Evolutionary conservation across 345 rosid species (phyloP).

Genomic region (Eucalyptus leucophloia): DNA sequence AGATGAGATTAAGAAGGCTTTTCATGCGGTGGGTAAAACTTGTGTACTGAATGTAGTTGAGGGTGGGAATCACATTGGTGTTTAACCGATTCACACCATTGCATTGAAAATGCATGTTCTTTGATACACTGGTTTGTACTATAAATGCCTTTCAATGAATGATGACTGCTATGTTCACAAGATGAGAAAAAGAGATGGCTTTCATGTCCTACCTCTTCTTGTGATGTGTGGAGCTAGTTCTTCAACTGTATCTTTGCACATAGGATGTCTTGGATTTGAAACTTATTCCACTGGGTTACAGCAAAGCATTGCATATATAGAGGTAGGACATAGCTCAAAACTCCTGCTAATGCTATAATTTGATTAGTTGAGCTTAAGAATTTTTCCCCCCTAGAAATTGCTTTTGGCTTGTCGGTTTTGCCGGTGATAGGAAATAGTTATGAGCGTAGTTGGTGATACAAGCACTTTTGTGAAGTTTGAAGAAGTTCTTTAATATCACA

Average conservation of each 20-base stretch:
- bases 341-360: neutral
- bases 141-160: neutral
- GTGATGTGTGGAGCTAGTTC: neutral
- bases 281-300: neutral
- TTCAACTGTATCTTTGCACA: neutral
- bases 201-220: neutral
- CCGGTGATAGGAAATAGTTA: neutral
- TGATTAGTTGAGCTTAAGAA: neutral
- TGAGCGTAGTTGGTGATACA: neutral
- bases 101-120: neutral
- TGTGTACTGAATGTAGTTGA: neutral
- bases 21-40: slow-evolving; percentile 37
- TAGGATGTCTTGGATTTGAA: neutral
- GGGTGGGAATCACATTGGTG: neutral
- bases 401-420: neutral
- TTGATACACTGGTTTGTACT: neutral
- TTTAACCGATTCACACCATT: neutral
- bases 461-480: neutral
- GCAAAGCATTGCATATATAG: neutral
- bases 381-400: neutral
- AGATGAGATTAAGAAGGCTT: slow-evolving; percentile 81
- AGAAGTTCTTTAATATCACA: neutral
- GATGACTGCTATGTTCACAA: neutral
- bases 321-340: neutral
- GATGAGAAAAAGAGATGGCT: neutral